phyloP scores from a whole-genome alignment of 2,329 filamentous ascomycete genomes.

The Calycina herbarum region DNA sequence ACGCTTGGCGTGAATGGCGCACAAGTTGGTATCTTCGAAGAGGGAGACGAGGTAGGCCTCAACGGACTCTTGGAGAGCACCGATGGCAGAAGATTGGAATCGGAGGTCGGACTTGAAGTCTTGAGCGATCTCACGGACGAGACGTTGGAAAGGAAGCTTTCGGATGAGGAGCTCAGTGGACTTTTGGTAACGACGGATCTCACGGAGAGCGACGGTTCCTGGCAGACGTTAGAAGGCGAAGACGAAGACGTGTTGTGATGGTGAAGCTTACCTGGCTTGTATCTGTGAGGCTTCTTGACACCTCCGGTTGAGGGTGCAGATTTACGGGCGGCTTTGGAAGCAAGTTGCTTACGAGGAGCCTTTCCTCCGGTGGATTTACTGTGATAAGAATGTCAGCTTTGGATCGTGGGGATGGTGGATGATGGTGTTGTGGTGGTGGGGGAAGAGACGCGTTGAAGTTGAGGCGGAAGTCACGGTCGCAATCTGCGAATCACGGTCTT shows the following conservation, averaged over 20 bases:
- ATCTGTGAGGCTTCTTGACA: constrained; percentile 93
- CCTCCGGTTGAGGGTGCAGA: constrained; percentile 93
- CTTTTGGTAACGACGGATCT: constrained; percentile 98
- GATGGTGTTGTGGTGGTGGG: constrained; percentile 15
- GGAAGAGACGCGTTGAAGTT: constrained; percentile 20
- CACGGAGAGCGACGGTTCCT: constrained; percentile 92
- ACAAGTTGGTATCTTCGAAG: constrained; percentile 98
- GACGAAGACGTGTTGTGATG: constrained; percentile 20
- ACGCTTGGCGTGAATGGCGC: constrained; percentile 98
- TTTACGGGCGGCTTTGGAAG: constrained; percentile 97
- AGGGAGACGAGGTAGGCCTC: constrained; percentile 98
- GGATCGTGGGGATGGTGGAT: constrained; percentile 14
- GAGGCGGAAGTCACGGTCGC: constrained; percentile 25
- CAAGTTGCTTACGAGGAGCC: constrained; percentile 91
- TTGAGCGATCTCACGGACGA: constrained; percentile 95
- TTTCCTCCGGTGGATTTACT: constrained; percentile 78
- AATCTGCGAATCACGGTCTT: constrained; percentile 32
- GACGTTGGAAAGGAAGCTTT: constrained; percentile 96
- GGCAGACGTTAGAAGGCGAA: constrained; percentile 6
- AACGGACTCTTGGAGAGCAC: constrained; percentile 95
- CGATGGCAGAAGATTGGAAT: constrained; percentile 98
- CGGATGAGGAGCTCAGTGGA: constrained; percentile 93
- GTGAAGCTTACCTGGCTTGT: constrained; percentile 69
- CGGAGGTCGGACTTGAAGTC: constrained; percentile 94
- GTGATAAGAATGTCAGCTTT: constrained; percentile 28